phyloP scores from a whole-genome alignment of 495 filamentous ascomycete species.

The Clavariopsis aquatica region DNA sequence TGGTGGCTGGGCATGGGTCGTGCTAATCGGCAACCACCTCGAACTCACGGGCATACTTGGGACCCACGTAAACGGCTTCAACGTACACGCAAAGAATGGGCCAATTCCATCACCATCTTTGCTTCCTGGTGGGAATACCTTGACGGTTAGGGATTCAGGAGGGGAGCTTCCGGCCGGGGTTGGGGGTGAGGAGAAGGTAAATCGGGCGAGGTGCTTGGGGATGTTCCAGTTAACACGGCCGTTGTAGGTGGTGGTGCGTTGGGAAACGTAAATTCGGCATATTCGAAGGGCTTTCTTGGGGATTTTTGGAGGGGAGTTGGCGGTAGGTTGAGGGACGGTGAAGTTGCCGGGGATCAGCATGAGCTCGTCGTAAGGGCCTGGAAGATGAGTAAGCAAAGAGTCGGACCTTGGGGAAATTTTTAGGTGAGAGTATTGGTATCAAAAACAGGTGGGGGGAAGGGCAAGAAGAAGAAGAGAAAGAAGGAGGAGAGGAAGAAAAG shows the following conservation, averaged over 20 bases:
- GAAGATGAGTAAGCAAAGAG: not conserved
- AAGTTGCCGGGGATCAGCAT: slow-evolving; percentile 51
- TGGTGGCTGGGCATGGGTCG: slow-evolving; percentile 51
- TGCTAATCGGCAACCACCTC: slow-evolving; percentile 38
- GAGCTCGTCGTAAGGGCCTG: slow-evolving; percentile 55
- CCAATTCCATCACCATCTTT: slow-evolving; percentile 15
- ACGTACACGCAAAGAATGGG: slow-evolving; percentile 51
- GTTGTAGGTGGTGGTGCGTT: slow-evolving; percentile 52
- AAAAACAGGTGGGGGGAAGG: too few species aligned
- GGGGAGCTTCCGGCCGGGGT: slow-evolving; percentile 33
- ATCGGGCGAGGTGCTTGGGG: slow-evolving; percentile 56
- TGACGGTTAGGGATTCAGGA: slow-evolving; percentile 41
- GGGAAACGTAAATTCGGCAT: slow-evolving; percentile 55
- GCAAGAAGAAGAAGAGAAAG: not conserved
- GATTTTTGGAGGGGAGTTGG: slow-evolving; percentile 31
- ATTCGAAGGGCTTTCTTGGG: slow-evolving; percentile 40
- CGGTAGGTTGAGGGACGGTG: slow-evolving; percentile 36
- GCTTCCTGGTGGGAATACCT: slow-evolving; percentile 47
- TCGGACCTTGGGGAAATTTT: not conserved
- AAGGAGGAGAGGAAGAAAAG: not conserved
- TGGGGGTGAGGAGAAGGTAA: slow-evolving; percentile 49
- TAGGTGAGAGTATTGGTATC: not conserved
- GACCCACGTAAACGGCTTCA: slow-evolving; percentile 47
- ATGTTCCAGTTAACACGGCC: slow-evolving; percentile 56
- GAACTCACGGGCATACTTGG: slow-evolving; percentile 50